Conservation (phyloP, 805 yeast species). For the Saccharomycopsis selenospora region DNA sequence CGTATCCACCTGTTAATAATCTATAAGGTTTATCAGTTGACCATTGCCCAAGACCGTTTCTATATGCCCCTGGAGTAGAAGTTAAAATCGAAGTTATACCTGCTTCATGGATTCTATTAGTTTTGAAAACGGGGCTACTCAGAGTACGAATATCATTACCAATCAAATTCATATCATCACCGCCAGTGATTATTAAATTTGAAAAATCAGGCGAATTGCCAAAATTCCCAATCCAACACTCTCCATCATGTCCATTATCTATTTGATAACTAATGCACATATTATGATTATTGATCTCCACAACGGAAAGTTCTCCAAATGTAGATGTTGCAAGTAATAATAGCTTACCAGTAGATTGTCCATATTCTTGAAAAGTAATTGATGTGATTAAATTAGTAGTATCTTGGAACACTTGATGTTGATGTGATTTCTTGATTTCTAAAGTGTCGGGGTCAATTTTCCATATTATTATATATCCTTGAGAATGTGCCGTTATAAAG, state of each 20-base stretch:
- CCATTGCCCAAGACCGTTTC: slow-evolving; percentile 35
- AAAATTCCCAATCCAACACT: slow-evolving; percentile 19
- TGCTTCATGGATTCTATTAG: slow-evolving; percentile 67
- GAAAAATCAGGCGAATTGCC: slow-evolving; percentile 11
- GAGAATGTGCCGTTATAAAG: slow-evolving; percentile 67
- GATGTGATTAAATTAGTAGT: slow-evolving; percentile 11
- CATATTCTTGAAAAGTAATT: slow-evolving; percentile 11
- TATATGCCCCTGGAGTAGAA: slow-evolving; percentile 33
- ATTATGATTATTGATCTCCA: background rate
- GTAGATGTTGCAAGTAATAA: slow-evolving; percentile 14
- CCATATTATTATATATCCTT: slow-evolving; percentile 73
- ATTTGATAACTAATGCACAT: background rate
- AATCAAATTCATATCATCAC: slow-evolving; percentile 74
- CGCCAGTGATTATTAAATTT: slow-evolving; percentile 75
- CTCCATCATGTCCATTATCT: slow-evolving; percentile 1
- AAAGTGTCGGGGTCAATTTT: background rate
- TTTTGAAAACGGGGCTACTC: slow-evolving; percentile 30
- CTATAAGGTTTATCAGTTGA: slow-evolving; percentile 36
- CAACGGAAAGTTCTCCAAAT: slow-evolving; percentile 6
- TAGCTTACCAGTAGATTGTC: background rate
- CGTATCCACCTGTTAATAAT: slow-evolving; percentile 88
- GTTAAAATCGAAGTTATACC: slow-evolving; percentile 83
- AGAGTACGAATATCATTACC: slow-evolving; percentile 57
- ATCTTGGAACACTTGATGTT: slow-evolving; percentile 6
- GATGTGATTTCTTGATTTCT: background rate